phyloP scores from a whole-genome alignment of 2,329 filamentous ascomycete species.

The Calonectria montana region DNA sequence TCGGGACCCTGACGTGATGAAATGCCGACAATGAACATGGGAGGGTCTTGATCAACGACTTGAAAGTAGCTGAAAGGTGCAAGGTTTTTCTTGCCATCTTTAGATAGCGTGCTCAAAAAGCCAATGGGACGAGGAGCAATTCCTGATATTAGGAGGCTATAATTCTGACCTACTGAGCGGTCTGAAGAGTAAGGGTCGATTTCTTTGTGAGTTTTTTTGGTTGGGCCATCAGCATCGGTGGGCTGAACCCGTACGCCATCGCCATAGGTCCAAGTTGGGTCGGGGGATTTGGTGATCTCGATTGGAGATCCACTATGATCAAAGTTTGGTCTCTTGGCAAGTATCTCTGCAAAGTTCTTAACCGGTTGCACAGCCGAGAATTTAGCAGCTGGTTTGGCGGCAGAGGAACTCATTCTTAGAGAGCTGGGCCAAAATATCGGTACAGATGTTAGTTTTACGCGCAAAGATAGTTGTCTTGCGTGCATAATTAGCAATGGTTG shows the following conservation, averaged over 20 bases:
- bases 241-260: constrained; percentile 42
- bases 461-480: neutral
- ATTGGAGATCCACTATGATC: constrained; percentile 37
- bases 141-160: constrained; percentile 85
- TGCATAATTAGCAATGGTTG: neutral
- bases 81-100: constrained; percentile 75
- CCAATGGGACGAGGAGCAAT: constrained; percentile 84
- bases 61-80: constrained; percentile 87
- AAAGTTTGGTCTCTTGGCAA: constrained; percentile 39
- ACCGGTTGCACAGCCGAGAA: constrained; percentile 41
- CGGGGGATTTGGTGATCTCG: constrained; percentile 44
- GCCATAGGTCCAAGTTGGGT: constrained; percentile 63
- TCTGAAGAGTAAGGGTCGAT: constrained; percentile 83
- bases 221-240: neutral
- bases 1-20: constrained; percentile 58
- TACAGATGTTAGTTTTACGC: neutral
- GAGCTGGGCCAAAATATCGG: neutral
- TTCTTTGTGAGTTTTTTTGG: constrained; percentile 67
- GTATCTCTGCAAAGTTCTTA: constrained; percentile 36
- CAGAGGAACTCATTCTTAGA: constrained; percentile 27
- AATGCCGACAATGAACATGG: constrained; percentile 74
- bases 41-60: constrained; percentile 83
- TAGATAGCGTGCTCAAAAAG: constrained; percentile 63
- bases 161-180: constrained; percentile 77
- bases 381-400: constrained; percentile 22